These are phyloP conservation scores for Pholiota molesta DNA, from an alignment of 768 basidiomycete genomes.

Conservation along the genomic window DNA sequence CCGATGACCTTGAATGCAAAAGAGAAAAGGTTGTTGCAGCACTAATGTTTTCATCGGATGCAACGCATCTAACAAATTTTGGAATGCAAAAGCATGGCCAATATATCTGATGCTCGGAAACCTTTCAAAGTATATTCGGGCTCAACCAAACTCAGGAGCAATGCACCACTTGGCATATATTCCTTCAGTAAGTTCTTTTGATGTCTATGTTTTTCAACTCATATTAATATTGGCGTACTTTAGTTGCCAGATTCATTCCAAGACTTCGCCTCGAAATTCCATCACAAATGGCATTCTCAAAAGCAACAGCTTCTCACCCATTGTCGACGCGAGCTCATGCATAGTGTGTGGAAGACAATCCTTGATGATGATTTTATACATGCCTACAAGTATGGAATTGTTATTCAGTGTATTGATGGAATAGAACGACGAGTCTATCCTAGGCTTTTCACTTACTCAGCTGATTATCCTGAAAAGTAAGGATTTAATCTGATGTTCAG, in stretches of 20 bases:
- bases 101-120: constrained; percentile 43
- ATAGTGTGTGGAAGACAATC: constrained; percentile 17
- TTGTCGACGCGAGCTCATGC: constrained; percentile 27
- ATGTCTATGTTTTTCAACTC: neutral
- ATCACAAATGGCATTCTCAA: constrained; percentile 19
- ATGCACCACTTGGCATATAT: constrained; percentile 47
- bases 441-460: constrained; percentile 35
- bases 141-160: constrained; percentile 29
- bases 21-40: constrained; percentile 28
- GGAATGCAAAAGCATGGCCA: constrained; percentile 40
- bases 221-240: constrained; percentile 13
- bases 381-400: constrained; percentile 34
- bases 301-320: constrained; percentile 18
- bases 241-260: constrained; percentile 31
- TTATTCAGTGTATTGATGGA: constrained; percentile 33
- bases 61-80: constrained; percentile 31
- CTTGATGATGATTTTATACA: constrained; percentile 24
- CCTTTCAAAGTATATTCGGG: constrained; percentile 41
- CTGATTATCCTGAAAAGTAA: constrained; percentile 47
- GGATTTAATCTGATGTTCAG: constrained; percentile 4
- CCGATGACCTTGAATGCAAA: constrained; percentile 26
- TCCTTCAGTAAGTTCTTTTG: constrained; percentile 31
- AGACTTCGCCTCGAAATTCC: constrained; percentile 19
- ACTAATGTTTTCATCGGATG: constrained; percentile 30
- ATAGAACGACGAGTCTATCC: constrained; percentile 33